Conservation (phyloP, 2,329 filamentous ascomycete genomes). For the Colletotrichum lentis region DNA sequence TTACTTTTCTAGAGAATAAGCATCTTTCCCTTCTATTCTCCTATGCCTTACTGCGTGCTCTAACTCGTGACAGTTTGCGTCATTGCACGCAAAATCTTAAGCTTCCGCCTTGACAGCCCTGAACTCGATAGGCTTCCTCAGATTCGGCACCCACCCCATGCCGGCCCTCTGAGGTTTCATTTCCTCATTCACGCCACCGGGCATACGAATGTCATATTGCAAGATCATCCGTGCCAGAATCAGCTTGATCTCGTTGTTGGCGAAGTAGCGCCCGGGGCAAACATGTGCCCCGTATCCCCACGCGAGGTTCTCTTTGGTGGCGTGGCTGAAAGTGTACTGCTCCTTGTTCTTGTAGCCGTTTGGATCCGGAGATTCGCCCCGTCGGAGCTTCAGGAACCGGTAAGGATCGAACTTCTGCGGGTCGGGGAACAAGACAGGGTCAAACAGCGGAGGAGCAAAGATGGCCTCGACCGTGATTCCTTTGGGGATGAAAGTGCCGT, state of each 20-base stretch:
- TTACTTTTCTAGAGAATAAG: too few species aligned
- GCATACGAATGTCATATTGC: constrained; percentile 43
- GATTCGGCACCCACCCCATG: constrained; percentile 11
- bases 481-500: constrained; percentile 24
- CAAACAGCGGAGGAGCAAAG: constrained; percentile 14
- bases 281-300: constrained; percentile 51
- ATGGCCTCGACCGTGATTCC: constrained; percentile 50
- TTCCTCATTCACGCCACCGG: constrained; percentile 10
- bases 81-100: too few species aligned
- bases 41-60: too few species aligned
- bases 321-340: constrained; percentile 50
- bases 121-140: constrained; percentile 25
- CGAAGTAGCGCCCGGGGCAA: constrained; percentile 51
- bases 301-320: constrained; percentile 43
- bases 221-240: constrained; percentile 44
- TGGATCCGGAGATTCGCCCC: constrained; percentile 9
- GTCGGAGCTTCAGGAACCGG: constrained; percentile 17
- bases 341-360: constrained; percentile 25
- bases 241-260: constrained; percentile 49
- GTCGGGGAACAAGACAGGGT: constrained; percentile 11
- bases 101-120: background rate
- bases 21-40: too few species aligned
- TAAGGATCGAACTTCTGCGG: constrained; percentile 19
- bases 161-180: constrained; percentile 23
- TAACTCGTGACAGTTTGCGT: background rate